Evolutionary conservation across 192 early-diverging fungal genomes (phyloP).

Genomic region (Podila epigama): DNA sequence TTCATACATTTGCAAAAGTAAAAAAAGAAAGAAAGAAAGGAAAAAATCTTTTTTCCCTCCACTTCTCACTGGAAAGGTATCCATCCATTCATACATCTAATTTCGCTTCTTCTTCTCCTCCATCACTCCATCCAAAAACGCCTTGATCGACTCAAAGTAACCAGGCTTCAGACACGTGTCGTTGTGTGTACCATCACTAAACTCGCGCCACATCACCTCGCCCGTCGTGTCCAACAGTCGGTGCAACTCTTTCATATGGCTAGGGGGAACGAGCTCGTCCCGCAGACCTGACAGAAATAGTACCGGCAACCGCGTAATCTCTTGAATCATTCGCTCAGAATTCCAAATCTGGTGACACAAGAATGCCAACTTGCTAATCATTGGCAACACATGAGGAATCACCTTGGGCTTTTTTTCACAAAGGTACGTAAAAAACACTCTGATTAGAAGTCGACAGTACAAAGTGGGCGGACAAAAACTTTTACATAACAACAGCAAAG

Average conservation of each 20-base stretch:
- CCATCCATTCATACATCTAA: too few species aligned
- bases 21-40: too few species aligned
- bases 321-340: constrained; percentile 74
- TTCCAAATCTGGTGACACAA: constrained; percentile 92
- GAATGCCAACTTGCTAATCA: constrained; percentile 74
- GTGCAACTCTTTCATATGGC: constrained; percentile 86
- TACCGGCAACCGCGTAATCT: constrained; percentile 72
- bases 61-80: too few species aligned
- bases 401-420: constrained; percentile 70
- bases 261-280: constrained; percentile 90
- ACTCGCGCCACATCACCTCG: constrained; percentile 62
- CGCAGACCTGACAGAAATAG: constrained; percentile 81
- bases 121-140: constrained; percentile 55
- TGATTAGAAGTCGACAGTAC: too few species aligned
- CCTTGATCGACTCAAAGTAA: constrained; percentile 81
- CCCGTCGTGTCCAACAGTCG: constrained; percentile 63
- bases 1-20: too few species aligned
- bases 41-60: too few species aligned
- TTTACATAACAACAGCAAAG: too few species aligned
- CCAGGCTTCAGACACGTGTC: constrained; percentile 87
- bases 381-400: constrained; percentile 85
- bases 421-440: neutral
- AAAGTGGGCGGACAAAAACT: neutral
- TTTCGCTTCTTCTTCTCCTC: constrained; percentile 8
- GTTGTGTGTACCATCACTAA: constrained; percentile 88